phyloP scores from a whole-genome alignment of 1,284 basidiomycete species.

The Tilletia setariae region DNA sequence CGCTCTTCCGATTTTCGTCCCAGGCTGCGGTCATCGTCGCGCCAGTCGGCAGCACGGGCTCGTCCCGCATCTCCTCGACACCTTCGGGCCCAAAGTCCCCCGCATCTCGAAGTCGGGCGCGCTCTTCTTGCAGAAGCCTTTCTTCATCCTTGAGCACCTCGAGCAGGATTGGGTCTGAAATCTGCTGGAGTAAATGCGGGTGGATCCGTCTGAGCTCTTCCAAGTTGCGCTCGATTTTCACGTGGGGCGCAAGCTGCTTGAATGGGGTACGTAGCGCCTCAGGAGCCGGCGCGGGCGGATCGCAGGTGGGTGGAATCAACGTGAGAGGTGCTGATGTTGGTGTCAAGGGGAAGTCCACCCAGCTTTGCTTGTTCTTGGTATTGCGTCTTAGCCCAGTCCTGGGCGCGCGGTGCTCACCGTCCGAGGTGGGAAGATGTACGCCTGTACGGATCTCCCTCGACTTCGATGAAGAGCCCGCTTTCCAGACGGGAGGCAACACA shows the following conservation, averaged over 20 bases:
- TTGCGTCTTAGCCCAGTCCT: no score
- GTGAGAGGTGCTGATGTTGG: background rate
- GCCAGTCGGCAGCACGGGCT: background rate
- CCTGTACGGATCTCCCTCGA: no score
- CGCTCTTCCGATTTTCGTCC: background rate
- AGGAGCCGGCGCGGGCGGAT: background rate
- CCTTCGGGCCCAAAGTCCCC: background rate
- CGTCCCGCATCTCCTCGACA: conserved; percentile 1
- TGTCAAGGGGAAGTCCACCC: background rate
- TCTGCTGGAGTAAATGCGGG: background rate
- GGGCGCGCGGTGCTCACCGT: no score
- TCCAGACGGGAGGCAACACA: background rate
- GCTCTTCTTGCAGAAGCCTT: background rate
- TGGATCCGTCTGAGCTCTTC: conserved; percentile 4
- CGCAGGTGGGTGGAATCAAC: background rate
- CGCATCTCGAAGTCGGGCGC: background rate
- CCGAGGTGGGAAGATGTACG: no score
- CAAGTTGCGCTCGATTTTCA: background rate
- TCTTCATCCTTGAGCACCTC: background rate
- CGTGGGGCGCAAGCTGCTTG: background rate
- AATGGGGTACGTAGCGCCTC: background rate
- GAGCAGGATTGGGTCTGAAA: background rate
- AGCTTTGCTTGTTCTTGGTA: background rate
- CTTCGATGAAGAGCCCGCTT: background rate
- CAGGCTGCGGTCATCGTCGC: background rate